Base-by-base conservation (phyloP, 768 basidiomycete genomes). In the Clathrus columnatus region DNA sequence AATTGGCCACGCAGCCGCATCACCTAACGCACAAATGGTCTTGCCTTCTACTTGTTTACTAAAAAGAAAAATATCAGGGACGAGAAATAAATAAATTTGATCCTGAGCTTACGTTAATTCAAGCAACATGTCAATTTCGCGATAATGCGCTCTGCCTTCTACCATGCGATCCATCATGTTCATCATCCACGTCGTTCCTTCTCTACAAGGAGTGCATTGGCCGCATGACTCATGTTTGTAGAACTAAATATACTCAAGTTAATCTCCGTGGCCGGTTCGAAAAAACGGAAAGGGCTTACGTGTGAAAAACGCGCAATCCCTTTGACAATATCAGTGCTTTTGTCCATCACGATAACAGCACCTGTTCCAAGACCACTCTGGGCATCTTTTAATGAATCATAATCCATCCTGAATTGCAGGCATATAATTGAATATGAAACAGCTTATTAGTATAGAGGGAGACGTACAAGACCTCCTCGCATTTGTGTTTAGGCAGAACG, bases 151-250 rank as follows among this genome's bases (percentile, higher is more conserved):
- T 10, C 94, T 81, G 2, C 95, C 95, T 65, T 90, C 87, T 17
- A 88, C 91, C 76, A 99, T 82, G 47, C 95, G 85, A 68, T 91
- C 81, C 95, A 99, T 99, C 92, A 98, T 97, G 72, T 97, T 95
- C 82, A 87, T 91, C 89, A 99, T 91, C 95, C 95, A 98, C 0
- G 92, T 96, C 1, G 95, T 98, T 32, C 93, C 92, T 65, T 93
- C 89, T 60, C 91, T 74, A 68, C 92, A 95, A 3, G 93, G 92
- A 10, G 92, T 94, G 64, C 94, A 97, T 67, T 98, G 95, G 14
- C 95, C 94, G 63, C 94, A 98, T 0, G 92, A 95, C 67, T 98
- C 95, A 72, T 97, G 95, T 71, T 96, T 95, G 77, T 97, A 97
- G 75, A 98, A 97, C 79, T 88, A 59, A 26, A 51, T 18, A 23